phyloP scores from a whole-genome alignment of 345 rosid genomes.

The Eucalyptus marginata region DNA sequence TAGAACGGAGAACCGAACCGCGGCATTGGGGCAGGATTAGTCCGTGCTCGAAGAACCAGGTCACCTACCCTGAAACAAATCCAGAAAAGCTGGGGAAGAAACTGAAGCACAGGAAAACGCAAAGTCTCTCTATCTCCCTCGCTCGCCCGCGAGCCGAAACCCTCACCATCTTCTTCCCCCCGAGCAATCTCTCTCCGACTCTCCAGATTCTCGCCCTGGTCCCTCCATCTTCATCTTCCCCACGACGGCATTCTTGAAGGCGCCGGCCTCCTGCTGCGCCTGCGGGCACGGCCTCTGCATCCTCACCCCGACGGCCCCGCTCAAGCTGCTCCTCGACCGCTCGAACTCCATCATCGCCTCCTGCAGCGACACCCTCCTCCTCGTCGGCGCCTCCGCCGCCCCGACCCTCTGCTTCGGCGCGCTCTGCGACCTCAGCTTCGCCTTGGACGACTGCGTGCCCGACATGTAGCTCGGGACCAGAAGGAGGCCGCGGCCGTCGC shows the following conservation, averaged over 20 bases:
- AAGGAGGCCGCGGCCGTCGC: background rate
- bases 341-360: conserved; percentile 45
- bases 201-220: background rate
- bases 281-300: conserved; percentile 37
- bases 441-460: conserved; percentile 66
- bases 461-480: conserved; percentile 65
- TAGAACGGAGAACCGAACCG: background rate
- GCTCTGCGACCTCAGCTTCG: conserved; percentile 71
- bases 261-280: conserved; percentile 18
- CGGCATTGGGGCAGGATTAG: background rate
- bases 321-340: conserved; percentile 59
- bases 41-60: background rate
- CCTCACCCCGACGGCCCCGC: conserved; percentile 24
- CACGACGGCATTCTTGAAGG: conserved; percentile 24
- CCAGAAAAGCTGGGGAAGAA: background rate
- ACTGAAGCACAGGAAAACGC: background rate
- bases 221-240: background rate
- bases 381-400: conserved; percentile 8
- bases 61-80: background rate
- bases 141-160: background rate
- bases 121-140: background rate
- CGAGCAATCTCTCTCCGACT: background rate
- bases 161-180: background rate
- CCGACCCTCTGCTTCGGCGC: conserved; percentile 89
- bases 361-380: conserved; percentile 37